A percentile compares a stretch with the other conserved stretches of the same genome.
phyloP scores from a whole-genome alignment of 176 grass and related monocot genomes.

The Puya raimondii region DNA sequence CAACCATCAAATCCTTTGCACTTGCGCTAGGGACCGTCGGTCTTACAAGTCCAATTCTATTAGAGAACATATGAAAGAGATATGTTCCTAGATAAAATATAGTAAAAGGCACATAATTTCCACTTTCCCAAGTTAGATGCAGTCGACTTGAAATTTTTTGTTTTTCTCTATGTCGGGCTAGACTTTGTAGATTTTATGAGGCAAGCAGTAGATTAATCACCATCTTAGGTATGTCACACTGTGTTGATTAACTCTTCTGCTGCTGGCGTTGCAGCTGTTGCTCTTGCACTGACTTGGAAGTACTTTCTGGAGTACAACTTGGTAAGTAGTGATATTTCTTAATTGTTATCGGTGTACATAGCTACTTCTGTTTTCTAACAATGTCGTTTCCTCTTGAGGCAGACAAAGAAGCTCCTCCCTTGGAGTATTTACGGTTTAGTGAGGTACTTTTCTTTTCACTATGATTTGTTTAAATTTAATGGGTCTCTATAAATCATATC shows the following conservation, averaged over 20 bases:
- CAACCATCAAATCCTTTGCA: too few relatives aligned
- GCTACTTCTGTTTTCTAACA: conserved; percentile 2
- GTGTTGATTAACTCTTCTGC: not conserved
- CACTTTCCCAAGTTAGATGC: too few relatives aligned
- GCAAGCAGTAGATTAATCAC: not conserved
- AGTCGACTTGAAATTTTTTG: too few relatives aligned
- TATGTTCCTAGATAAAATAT: too few relatives aligned
- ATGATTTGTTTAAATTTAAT: conserved; percentile 2
- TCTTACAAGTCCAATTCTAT: too few relatives aligned
- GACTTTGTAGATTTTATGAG: too few relatives aligned
- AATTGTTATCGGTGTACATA: not conserved
- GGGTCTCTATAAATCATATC: not conserved
- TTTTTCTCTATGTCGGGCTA: too few relatives aligned
- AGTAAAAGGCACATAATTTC: too few relatives aligned
- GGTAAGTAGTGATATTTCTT: conserved; percentile 27
- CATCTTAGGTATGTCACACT: not conserved
- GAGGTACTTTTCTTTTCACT: conserved; percentile 29
- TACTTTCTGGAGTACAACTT: conserved; percentile 39
- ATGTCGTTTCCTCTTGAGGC: conserved; percentile 1
- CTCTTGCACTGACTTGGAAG: conserved; percentile 63
- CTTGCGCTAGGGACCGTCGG: too few relatives aligned
- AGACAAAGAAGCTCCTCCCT: conserved; percentile 57
- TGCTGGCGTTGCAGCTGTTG: conserved; percentile 49
- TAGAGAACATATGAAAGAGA: too few relatives aligned
- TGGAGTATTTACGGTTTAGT: conserved; percentile 45